Percentiles rank a stretch among this genome's conserved stretches.
These are phyloP conservation scores for Trichosporon asahii DNA, from an alignment of 1,284 basidiomycete genomes.

Conservation along the genomic window DNA sequence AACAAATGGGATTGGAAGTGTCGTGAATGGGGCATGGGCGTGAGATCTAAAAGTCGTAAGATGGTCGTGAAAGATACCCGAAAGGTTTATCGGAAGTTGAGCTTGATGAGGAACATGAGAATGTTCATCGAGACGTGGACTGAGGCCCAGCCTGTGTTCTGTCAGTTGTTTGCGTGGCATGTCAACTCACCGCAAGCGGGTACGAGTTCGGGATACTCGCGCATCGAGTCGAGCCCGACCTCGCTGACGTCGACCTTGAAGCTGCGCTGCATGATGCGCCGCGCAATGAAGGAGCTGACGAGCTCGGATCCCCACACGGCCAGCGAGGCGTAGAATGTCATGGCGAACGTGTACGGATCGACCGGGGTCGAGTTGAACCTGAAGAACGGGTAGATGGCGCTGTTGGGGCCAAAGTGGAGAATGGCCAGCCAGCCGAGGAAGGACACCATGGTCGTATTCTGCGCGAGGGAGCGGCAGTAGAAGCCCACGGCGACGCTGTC, in stretches of 20 bases:
- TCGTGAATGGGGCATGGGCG: no score
- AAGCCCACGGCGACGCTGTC: constrained; percentile 54
- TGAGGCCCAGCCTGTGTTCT: constrained; percentile 54
- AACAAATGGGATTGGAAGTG: no score
- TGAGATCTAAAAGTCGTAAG: neutral
- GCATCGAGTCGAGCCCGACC: constrained; percentile 56
- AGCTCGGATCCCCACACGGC: constrained; percentile 58
- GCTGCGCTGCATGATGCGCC: constrained; percentile 52
- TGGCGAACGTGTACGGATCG: constrained; percentile 59
- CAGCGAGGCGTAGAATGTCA: constrained; percentile 57
- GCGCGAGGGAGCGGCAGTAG: constrained; percentile 58
- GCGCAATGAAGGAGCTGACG: constrained; percentile 54
- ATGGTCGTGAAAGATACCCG: neutral
- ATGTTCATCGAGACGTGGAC: constrained; percentile 60
- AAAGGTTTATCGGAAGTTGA: constrained; percentile 38
- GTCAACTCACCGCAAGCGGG: constrained; percentile 39
- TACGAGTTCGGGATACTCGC: constrained; percentile 55
- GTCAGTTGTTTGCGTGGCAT: neutral
- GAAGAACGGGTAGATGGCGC: constrained; percentile 58
- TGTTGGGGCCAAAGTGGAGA: constrained; percentile 58
- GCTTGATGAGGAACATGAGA: constrained; percentile 55
- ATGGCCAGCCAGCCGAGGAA: constrained; percentile 54
- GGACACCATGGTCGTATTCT: constrained; percentile 57
- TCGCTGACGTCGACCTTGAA: constrained; percentile 56
- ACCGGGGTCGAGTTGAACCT: constrained; percentile 53